Evolutionary conservation across 169 alveolate genomes (phyloP).

Genomic region (Amoebophrya sp.): DNA sequence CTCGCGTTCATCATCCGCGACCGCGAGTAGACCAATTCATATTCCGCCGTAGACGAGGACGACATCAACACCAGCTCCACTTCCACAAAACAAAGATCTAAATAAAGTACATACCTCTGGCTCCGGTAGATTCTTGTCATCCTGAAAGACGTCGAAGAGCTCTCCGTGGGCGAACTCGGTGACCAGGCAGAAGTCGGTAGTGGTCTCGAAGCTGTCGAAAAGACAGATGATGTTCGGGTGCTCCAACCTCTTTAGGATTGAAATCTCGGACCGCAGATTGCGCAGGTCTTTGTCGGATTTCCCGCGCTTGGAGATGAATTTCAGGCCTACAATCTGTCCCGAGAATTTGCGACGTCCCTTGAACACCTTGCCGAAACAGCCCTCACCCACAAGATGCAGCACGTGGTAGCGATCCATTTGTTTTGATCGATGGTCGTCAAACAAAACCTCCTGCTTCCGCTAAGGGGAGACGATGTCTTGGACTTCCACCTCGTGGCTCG

Average conservation of each 20-base stretch:
- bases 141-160: constrained; percentile 71
- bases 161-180: constrained; percentile 83
- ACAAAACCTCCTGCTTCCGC: too few relatives aligned
- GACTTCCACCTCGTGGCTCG: too few relatives aligned
- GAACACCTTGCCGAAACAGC: constrained; percentile 79
- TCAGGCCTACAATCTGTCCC: constrained; percentile 66
- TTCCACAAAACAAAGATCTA: too few relatives aligned
- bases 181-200: constrained; percentile 70
- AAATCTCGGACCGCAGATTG: constrained; percentile 70
- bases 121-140: constrained; percentile 67
- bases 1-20: too few relatives aligned
- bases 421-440: too few relatives aligned
- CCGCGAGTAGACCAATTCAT: too few relatives aligned
- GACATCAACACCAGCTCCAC: constrained; percentile 56
- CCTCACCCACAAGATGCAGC: constrained; percentile 70
- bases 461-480: too few relatives aligned
- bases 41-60: too few relatives aligned
- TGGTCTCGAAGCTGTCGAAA: constrained; percentile 73
- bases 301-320: constrained; percentile 65
- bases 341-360: constrained; percentile 68
- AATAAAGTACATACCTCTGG: too few relatives aligned
- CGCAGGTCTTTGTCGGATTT: constrained; percentile 69
- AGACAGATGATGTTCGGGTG: constrained; percentile 71
- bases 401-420: constrained; percentile 70
- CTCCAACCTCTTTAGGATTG: constrained; percentile 59